Evolutionary conservation across 2,329 filamentous ascomycete genomes (phyloP).

Genomic region (Aaosphaeria arxii): DNA sequence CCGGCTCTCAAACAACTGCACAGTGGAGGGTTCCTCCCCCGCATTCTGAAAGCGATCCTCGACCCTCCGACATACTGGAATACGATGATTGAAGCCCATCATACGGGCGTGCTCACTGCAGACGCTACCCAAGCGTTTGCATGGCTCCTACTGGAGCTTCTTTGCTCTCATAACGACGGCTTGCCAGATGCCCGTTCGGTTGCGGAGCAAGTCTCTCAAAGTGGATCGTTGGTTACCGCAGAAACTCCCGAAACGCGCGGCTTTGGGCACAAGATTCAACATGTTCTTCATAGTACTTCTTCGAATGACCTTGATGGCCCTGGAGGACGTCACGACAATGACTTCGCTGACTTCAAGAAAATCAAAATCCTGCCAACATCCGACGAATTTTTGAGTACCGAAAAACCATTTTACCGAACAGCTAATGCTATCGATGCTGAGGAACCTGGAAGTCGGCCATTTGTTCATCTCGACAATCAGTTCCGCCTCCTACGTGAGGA

Average conservation of each 20-base stretch:
- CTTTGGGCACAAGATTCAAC: conserved; percentile 55
- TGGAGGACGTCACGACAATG: conserved; percentile 73
- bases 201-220: conserved; percentile 17
- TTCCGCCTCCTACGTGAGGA: conserved; percentile 71
- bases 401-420: conserved; percentile 53
- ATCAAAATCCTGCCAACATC: conserved; percentile 65
- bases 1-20: conserved; percentile 49
- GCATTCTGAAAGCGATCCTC: conserved; percentile 47
- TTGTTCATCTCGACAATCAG: conserved; percentile 64
- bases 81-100: conserved; percentile 37
- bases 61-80: conserved; percentile 57
- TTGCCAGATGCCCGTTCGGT: conserved; percentile 22
- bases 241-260: conserved; percentile 51
- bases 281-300: conserved; percentile 47
- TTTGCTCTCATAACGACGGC: conserved; percentile 33
- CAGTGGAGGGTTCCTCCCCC: conserved; percentile 49
- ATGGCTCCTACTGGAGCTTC: conserved; percentile 47
- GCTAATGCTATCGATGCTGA: conserved; percentile 49
- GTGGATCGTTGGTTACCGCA: conserved; percentile 19
- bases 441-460: conserved; percentile 37
- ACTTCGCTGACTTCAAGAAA: conserved; percentile 58
- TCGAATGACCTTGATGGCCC: conserved; percentile 40
- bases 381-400: conserved; percentile 59
- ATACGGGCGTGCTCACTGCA: conserved; percentile 16
- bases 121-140: conserved; percentile 31